Evolutionary conservation across 495 filamentous ascomycete genomes (phyloP).

Genomic region (Trichoderma erinaceum): DNA sequence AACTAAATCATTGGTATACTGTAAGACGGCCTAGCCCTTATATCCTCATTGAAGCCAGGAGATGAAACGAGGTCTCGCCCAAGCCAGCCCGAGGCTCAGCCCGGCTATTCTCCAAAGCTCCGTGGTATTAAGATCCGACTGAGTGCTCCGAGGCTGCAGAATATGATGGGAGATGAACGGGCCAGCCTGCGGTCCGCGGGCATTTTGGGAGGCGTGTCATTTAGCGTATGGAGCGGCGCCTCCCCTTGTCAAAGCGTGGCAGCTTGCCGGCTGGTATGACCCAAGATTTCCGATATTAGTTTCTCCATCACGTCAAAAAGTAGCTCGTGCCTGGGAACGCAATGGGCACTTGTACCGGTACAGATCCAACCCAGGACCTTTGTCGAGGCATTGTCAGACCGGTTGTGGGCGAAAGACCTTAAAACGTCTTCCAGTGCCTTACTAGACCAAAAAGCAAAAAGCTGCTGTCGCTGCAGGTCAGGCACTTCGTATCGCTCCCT

Average conservation of each 20-base stretch:
- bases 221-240: constrained; percentile 3
- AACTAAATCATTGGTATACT: neutral
- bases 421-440: too few relatives aligned
- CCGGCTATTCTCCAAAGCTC: neutral
- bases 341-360: neutral
- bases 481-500: neutral
- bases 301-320: constrained; percentile 11
- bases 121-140: constrained; percentile 10
- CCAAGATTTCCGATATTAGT: constrained; percentile 14
- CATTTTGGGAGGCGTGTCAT: neutral
- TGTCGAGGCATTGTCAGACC: neutral
- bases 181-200: constrained; percentile 9
- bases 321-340: constrained; percentile 6
- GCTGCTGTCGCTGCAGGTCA: neutral
- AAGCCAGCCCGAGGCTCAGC: neutral
- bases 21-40: neutral
- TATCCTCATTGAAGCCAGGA: neutral
- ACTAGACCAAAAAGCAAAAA: neutral
- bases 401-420: neutral
- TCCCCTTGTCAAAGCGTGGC: constrained; percentile 4
- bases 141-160: constrained; percentile 11
- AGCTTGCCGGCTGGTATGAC: constrained; percentile 11
- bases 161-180: neutral
- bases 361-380: neutral
- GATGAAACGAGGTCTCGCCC: neutral